Evolutionary conservation across 805 yeast species (phyloP), one percentile per base, ranked within the genome.

Genomic region (Lipomyces yamadae): DNA sequence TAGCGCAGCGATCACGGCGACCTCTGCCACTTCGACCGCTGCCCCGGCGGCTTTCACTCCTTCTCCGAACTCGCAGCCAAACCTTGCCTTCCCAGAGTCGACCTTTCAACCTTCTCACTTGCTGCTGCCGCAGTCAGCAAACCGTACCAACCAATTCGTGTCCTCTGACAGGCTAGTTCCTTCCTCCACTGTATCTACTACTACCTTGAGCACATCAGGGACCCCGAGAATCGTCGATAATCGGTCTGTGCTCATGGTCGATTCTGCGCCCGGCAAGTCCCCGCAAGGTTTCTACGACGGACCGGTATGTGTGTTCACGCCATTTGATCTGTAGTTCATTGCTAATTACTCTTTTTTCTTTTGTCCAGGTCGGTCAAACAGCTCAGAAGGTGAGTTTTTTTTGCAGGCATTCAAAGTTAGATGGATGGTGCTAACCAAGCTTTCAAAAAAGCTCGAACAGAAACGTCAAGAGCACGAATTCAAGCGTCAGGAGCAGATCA

Each of bases 391-490:
- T 63, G 39, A n/a, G 66, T 45, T 11, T 4, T 33, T 33, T 24
- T 24, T 24, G 24, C 24, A 24, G 24, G 24, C 1, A 24, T 24
- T 24, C 24, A 24, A 24, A 24, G 24, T 24, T 24, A 24, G 10
- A 11, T 32, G 13, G 13, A 6, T 58, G 30, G 35, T 63, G 35
- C 61, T 57, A 66, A 58, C 37, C 13, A 10, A 6, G 8, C 53
- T 24, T 56, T n/a, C 24, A 24, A 24, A 24, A 1, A 33, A 69
- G 72, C 58, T 70, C 11, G 74, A 72, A 57, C 73, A 71, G 33
- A 70, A 65, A 32, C 74, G 74, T n/a, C 73, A 72, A 33, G 74
- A 72, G 67, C 74, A 70, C 62, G 72, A 65, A 32, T 60, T 58
- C 37, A 45, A 60, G 61, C 73, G 74, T 18, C 63, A 61, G 11